Conservation (phyloP, 768 basidiomycete genomes). For the Naganishia friedmannii region DNA sequence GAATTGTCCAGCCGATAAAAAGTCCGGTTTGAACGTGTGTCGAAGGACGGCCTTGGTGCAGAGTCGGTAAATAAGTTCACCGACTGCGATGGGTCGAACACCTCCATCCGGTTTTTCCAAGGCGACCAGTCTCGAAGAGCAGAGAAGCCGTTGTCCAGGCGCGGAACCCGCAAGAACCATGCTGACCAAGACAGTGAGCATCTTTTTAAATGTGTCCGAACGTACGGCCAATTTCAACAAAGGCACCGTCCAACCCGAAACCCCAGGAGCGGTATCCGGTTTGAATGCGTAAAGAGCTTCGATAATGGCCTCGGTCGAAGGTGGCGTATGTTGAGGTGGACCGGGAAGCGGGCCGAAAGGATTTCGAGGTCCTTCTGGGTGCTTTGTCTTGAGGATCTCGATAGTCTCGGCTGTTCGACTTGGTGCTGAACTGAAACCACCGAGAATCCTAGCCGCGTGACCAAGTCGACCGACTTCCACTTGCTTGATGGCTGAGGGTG, state of each 20-base stretch:
- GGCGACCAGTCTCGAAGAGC: conserved; percentile 32
- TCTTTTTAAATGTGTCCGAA: background rate
- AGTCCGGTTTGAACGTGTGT: conserved; percentile 10
- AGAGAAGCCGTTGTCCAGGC: conserved; percentile 30
- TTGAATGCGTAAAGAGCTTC: conserved; percentile 5
- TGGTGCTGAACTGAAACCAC: background rate
- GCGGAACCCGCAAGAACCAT: conserved; percentile 14
- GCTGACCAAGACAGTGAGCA: conserved; percentile 1
- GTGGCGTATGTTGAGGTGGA: background rate
- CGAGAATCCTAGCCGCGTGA: conserved; percentile 17
- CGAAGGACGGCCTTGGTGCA: conserved; percentile 32
- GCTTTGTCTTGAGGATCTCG: background rate
- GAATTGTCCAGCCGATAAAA: conserved; percentile 30
- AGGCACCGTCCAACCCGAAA: conserved; percentile 21
- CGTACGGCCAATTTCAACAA: background rate
- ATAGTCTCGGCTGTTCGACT: background rate
- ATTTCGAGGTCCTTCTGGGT: background rate
- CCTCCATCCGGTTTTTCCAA: conserved; percentile 34
- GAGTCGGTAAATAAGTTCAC: conserved; percentile 37
- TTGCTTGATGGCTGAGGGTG: conserved; percentile 8
- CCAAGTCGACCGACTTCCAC: conserved; percentile 14
- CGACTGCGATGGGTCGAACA: conserved; percentile 38
- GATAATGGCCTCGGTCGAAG: conserved; percentile 4
- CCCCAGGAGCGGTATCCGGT: conserved; percentile 15
- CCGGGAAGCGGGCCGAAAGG: background rate